Base-by-base conservation (phyloP, 1,284 basidiomycete species). In the Porogramme epimiltina region DNA sequence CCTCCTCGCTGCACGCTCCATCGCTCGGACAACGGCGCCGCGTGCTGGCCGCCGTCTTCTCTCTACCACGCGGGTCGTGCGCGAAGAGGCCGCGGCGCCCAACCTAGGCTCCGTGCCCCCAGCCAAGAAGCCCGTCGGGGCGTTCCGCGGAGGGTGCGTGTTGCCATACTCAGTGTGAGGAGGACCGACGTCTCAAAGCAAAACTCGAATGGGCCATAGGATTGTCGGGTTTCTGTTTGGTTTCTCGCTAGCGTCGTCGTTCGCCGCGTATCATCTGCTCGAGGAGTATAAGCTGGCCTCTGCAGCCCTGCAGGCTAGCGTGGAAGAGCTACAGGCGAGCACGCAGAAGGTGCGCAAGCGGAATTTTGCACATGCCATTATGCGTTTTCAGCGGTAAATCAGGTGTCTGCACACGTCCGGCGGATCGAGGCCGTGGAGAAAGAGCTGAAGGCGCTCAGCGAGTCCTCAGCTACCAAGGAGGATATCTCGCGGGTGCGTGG, bases 201-300 rank as follows among this genome's bases (percentile, higher is more conserved):
- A 42, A 40, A 51, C 16, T 52, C 3, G n/a, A 20, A 24, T 40
- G 18, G 34, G 13, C 60, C 9, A 3, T 24, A 95, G 92, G 45
- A 84, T 96, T 51, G 80, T 95, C 24, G 94, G 94, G 0, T 96
- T 96, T 68, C 72, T 95, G 40, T 83, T 94, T 62, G 93, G 93
- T 0, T 95, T 95, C 74, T 93, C 92, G 4, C 70, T 93, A 38
- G 89, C 89, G 6, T 88, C 91, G 1, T 86, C 89, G 0, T 84
- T 89, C 63, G 92, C 92, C 42, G 88, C 92, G 43, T 95, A 93
- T 68, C 86, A 92, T 66, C 76, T 97, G 23, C 75, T 95, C 46
- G 90, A 95, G 60, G 94, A 96, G 73, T 95, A 94, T 72, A 92
- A 93, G 69, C 76, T 82, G 45, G 93, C 94, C 8, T 91, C 89